phyloP scores from a whole-genome alignment of 1,284 basidiomycete genomes.

The Neonothopanus nambi region DNA sequence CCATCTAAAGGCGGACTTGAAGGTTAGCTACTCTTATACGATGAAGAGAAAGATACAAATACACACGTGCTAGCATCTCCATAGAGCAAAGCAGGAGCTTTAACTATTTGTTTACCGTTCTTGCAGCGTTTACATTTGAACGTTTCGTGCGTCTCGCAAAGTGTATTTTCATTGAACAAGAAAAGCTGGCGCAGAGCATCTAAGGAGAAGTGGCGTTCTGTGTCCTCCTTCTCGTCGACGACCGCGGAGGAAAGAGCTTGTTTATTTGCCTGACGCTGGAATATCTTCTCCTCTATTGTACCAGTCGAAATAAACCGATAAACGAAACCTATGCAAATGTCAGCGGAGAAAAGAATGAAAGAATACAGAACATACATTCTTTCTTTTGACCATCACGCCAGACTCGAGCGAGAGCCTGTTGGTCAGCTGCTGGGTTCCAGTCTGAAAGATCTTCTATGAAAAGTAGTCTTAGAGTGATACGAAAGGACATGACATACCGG shows the following conservation, averaged over 20 bases:
- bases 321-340: slow-evolving; percentile 75
- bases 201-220: slow-evolving; percentile 93
- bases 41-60: not conserved
- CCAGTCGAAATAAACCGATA: slow-evolving; percentile 98
- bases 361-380: slow-evolving; percentile 67
- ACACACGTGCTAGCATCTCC: slow-evolving; percentile 97
- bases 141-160: slow-evolving; percentile 95
- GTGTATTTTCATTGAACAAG: slow-evolving; percentile 85
- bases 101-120: slow-evolving; percentile 82
- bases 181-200: slow-evolving; percentile 92
- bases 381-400: slow-evolving; percentile 99
- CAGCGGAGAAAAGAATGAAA: not conserved
- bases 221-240: slow-evolving; percentile 95
- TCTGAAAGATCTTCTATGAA: slow-evolving; percentile 49
- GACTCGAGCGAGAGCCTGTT: slow-evolving; percentile 96
- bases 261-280: slow-evolving; percentile 94
- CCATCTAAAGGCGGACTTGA: slow-evolving; percentile 63
- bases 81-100: slow-evolving; percentile 87
- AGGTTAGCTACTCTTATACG: not conserved
- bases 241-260: slow-evolving; percentile 96
- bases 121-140: slow-evolving; percentile 98
- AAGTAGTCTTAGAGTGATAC: not conserved
- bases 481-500: slow-evolving; percentile 65
- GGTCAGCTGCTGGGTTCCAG: slow-evolving; percentile 98
- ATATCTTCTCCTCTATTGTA: slow-evolving; percentile 99